Evolutionary conservation across 1,139 yeast genomes (phyloP).

Genomic region (Diutina siamensis): DNA sequence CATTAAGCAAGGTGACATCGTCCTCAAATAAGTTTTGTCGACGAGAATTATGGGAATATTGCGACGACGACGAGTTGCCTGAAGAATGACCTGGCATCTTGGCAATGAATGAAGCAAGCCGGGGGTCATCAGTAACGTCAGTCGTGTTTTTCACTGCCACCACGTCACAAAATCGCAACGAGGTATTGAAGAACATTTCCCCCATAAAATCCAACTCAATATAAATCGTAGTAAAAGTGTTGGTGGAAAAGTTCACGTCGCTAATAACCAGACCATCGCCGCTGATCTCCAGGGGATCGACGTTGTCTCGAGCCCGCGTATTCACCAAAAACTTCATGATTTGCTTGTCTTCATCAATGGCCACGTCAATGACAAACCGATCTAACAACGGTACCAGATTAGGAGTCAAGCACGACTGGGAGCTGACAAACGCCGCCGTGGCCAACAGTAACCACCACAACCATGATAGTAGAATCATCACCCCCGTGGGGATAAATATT

Average conservation of each 20-base stretch:
- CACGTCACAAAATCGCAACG: slow-evolving; percentile 35
- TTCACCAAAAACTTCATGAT: slow-evolving; percentile 28
- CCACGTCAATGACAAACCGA: slow-evolving; percentile 30
- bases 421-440: neutral
- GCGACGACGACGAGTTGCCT: neutral
- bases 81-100: neutral
- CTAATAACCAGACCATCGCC: slow-evolving; percentile 15
- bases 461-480: slow-evolving; percentile 2
- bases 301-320: slow-evolving; percentile 18
- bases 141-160: slow-evolving; percentile 29
- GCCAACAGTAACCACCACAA: neutral
- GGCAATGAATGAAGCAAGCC: neutral
- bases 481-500: too few relatives aligned
- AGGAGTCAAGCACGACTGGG: neutral
- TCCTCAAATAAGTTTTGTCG: too few relatives aligned
- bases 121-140: neutral
- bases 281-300: slow-evolving; percentile 10
- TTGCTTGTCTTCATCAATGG: slow-evolving; percentile 22
- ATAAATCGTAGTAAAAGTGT: slow-evolving; percentile 37
- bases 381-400: slow-evolving; percentile 12
- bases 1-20: too few relatives aligned
- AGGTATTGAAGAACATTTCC: slow-evolving; percentile 24
- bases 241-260: slow-evolving; percentile 35
- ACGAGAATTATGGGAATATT: too few relatives aligned
- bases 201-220: slow-evolving; percentile 37